Base-by-base conservation (phyloP, 2,329 filamentous ascomycete genomes). In the Penicillium sp. region DNA sequence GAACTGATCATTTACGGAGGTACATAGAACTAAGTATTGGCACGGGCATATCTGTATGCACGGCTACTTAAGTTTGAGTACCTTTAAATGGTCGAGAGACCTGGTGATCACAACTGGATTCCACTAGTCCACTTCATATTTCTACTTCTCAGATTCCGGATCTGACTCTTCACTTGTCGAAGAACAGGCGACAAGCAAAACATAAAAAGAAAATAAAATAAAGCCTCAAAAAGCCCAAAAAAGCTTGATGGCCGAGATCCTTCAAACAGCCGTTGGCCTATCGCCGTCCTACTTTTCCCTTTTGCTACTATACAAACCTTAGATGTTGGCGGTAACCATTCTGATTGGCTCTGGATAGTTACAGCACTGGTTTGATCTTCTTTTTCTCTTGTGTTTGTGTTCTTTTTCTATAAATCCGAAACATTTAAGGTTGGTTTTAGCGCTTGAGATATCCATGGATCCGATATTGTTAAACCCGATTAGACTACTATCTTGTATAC, bases 351-450 rank as follows among this genome's bases (percentile, higher is more conserved):
- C 44, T 48, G 49, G 32, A 41, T 40, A 8, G 15, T 34, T 8
- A 16, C 32, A 34, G 31, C 29, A 12, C 3, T 52, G 41, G 12
- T 38, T 37, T 35, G n/a, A 13, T 39, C 32, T 31, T 40, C 47
- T 46, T 37, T 32, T 25, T 8, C 8, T 10, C 27, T 29, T 29
- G 27, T 29, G 13, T 51, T 45, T 45, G 16, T 32, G 9, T 16
- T 27, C 29, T 29, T 29, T 15, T 23, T 18, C 5, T 56, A 15
- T 34, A 46, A 37, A 55, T 62, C 56, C 50, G 59, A 63, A 65
- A 61, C 59, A 59, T 29, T 29, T 29, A 51, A 34, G 35, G 39
- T 54, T 45, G 13, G 31, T 16, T 32, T 40, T 6, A 18, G 45
- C 52, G 52, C 46, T 37, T 45, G 40, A 32, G 5, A 38, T 50